Base-by-base conservation (phyloP, 2,329 filamentous ascomycete genomes). In the Mariannaea elegans region DNA sequence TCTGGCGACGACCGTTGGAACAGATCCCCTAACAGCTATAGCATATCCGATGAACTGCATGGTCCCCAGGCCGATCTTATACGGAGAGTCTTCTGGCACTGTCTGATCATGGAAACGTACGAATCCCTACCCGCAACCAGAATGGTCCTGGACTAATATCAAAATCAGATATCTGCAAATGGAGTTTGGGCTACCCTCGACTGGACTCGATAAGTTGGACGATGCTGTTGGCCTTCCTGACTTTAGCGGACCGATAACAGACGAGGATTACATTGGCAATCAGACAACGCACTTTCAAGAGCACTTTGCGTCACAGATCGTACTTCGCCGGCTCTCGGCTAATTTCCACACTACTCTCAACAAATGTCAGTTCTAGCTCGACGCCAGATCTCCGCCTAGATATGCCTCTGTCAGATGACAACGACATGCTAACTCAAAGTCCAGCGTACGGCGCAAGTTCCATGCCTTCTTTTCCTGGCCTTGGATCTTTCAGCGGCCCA, bases 251-350 rank as follows among this genome's bases (percentile, higher is more conserved):
- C 75, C 78, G 2, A 80, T 80, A 24, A 79, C 76, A n/a, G 77
- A 81, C 32, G 78, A 80, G 14, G 81, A 84, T 63, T 77, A 81
- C 57, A 67, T 78, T 12, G 77, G 75, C 18, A 82, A 84, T 61
- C 81, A 85, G 61, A 72, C 77, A 9, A 82, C 83, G 2, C 80
- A 86, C 59, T 85, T 84, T 56, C 81, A 85, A 61, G 82, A 86
- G 59, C 81, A 88, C 65, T 88, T 87, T 69, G 80, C 84, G 2
- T 86, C 86, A 0, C 85, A 88, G 66, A 83, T 89, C 44, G 82
- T 84, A 10, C 76, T 89, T 16, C 78, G 83, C 18, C 77, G 82
- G 21, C 73, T 88, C 3, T 82, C 83, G 34, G 77, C 80, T 1
- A 78, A 82, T 19, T 82, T 87, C 16, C 82, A 88, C 68, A 75